Conservation (phyloP, 2,329 filamentous ascomycete species). For the Aspergillus pseudoterreus region DNA sequence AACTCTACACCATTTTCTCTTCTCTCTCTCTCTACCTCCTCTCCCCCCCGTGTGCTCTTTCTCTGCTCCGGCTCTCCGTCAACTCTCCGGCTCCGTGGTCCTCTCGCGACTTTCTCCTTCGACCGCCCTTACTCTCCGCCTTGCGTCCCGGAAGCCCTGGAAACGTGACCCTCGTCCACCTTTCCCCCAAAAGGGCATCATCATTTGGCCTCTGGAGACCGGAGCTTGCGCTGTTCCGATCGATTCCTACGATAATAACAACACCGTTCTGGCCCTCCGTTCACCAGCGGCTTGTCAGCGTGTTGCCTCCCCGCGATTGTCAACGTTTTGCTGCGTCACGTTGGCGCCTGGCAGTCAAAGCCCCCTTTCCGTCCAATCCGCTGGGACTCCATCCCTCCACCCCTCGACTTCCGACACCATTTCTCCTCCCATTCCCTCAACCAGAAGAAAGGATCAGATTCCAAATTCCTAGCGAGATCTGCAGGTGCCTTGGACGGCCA, state of each 20-base stretch:
- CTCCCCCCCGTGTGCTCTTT: conserved; percentile 9
- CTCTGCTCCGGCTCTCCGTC: conserved; percentile 5
- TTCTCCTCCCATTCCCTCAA: background rate
- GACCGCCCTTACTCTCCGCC: conserved; percentile 23
- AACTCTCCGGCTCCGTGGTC: conserved; percentile 22
- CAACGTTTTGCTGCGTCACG: conserved; percentile 13
- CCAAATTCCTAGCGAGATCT: conserved; percentile 8
- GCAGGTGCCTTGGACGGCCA: conserved; percentile 18
- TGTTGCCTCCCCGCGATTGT: conserved; percentile 13
- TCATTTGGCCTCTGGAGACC: conserved; percentile 24
- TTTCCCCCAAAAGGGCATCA: conserved; percentile 10
- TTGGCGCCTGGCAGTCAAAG: conserved; percentile 13
- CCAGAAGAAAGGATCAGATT: background rate
- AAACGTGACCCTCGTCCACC: conserved; percentile 22
- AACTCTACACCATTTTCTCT: conserved; percentile 4
- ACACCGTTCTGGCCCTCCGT: conserved; percentile 3
- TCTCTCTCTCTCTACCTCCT: conserved; percentile 2
- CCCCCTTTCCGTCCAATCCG: conserved; percentile 17
- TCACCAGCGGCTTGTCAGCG: conserved; percentile 7
- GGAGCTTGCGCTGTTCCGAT: conserved; percentile 14
- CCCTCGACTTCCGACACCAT: background rate
- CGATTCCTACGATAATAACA: background rate
- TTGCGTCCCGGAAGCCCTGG: conserved; percentile 27
- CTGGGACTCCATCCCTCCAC: conserved; percentile 4
- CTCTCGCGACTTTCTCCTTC: conserved; percentile 18